Evolutionary conservation across 1,284 basidiomycete species (phyloP), one percentile per base, ranked within the genome.

Genomic region (Ganoderma boninense): DNA sequence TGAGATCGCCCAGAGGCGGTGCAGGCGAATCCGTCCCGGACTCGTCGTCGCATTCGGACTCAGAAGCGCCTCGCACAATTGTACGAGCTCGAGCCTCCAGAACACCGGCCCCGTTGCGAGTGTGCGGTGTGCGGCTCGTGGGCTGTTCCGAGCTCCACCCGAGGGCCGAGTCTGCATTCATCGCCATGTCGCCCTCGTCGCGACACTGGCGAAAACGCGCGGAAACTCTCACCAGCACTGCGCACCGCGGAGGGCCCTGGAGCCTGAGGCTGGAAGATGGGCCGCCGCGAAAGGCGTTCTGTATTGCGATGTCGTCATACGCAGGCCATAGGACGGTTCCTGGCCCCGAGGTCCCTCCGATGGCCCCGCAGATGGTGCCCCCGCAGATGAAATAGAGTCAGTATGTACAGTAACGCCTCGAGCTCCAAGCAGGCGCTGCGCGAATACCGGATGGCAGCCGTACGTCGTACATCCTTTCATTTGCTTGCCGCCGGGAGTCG

Each of bases 21-120:
- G 57, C 57, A 20, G 49, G 57, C 35, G 35, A 60, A 20, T 40
- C 57, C 57, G 57, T 40, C 18, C 57, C 57, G 57, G 57, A 60
- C 57, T 57, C 54, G 54, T 57, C 54, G 54, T 35, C 29, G 11
- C 54, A 20, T 32, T 57, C 54, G 57, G 57, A 38, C 35, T n/a
- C 35, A 40, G 32, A 60, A 40, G 35, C 35, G 49, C 49, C 49
- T 26, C 49, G 10, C 23, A 14, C 49, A 26, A 52, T 52, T 52
- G 26, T 52, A 26, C n/a, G n/a, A n/a, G n/a, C n/a, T n/a, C 49
- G 44, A 49, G 23, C 49, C 23, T 52, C 49, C 49, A 52, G 49
- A 52, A 52, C 23, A 52, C 23, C 49, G 23, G 49, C 49, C 23
- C n/a, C 49, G 49, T 20, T 52, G 49, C 49, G 49, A 52, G 8